A percentile compares a stretch with the other conserved stretches of the same genome.
Evolutionary conservation across 768 basidiomycete genomes (phyloP).

Genomic region (Pluteus cervinus): DNA sequence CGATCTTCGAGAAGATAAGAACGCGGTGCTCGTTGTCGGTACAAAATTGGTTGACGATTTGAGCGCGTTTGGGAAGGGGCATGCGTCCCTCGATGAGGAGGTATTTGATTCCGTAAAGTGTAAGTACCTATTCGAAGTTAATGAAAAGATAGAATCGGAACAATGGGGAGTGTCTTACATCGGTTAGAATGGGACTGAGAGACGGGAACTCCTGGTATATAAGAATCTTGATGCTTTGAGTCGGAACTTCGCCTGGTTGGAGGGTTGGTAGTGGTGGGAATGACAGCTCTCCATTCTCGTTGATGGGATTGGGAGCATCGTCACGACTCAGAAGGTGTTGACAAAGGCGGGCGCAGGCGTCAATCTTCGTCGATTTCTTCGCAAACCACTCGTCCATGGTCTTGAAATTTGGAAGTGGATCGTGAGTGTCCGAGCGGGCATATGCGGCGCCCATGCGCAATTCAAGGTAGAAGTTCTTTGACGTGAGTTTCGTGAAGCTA

Average conservation of each 20-base stretch:
- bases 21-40: no score
- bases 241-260: neutral
- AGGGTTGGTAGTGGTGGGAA: constrained; percentile 9
- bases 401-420: constrained; percentile 9
- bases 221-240: constrained; percentile 7
- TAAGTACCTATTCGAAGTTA: no score
- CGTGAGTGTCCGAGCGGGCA: constrained; percentile 7
- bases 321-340: constrained; percentile 11
- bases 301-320: constrained; percentile 7
- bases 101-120: no score
- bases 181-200: constrained; percentile 9
- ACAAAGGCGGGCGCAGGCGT: constrained; percentile 9
- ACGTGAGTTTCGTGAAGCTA: constrained; percentile 6
- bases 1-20: constrained; percentile 11
- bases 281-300: constrained; percentile 10
- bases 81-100: no score
- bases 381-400: constrained; percentile 10
- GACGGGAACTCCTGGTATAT: constrained; percentile 18
- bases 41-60: no score
- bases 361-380: constrained; percentile 14
- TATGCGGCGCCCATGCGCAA: constrained; percentile 11
- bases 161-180: constrained; percentile 13
- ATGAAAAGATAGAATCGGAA: neutral
- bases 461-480: constrained; percentile 12
- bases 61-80: no score